Evolutionary conservation across 2,329 filamentous ascomycete species (phyloP).

Genomic region (Seiridium cupressi): DNA sequence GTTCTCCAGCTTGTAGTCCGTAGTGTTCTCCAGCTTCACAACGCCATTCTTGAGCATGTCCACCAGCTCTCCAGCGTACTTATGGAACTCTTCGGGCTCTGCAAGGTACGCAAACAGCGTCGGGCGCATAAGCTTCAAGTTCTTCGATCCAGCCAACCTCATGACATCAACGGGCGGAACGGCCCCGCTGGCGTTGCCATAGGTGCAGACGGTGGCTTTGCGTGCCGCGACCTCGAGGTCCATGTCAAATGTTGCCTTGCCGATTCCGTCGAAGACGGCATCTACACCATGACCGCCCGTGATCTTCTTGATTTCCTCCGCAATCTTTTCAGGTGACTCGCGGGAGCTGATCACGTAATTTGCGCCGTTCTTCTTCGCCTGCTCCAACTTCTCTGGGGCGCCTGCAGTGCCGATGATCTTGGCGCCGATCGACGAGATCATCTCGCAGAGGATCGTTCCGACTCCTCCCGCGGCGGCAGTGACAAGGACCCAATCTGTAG

Average conservation of each 20-base stretch:
- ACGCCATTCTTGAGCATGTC: constrained; percentile 61
- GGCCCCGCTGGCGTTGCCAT: constrained; percentile 77
- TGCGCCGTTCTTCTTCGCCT: constrained; percentile 70
- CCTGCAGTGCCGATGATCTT: constrained; percentile 78
- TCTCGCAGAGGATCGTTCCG: constrained; percentile 71
- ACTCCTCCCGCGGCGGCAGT: constrained; percentile 86
- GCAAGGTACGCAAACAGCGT: constrained; percentile 69
- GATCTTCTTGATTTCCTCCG: constrained; percentile 61
- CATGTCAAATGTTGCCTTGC: constrained; percentile 79
- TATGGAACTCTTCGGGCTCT: constrained; percentile 68
- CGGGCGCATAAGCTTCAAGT: constrained; percentile 74
- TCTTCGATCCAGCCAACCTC: constrained; percentile 60
- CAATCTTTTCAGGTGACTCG: constrained; percentile 59
- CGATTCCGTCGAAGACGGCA: constrained; percentile 84
- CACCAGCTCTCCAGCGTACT: constrained; percentile 71
- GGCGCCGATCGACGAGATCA: constrained; percentile 71
- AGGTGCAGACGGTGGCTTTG: constrained; percentile 76
- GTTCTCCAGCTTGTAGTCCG: constrained; percentile 74
- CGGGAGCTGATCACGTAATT: constrained; percentile 62
- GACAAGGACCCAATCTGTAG: constrained; percentile 78
- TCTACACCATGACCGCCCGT: constrained; percentile 71
- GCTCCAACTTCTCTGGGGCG: constrained; percentile 66
- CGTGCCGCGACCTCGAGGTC: constrained; percentile 71
- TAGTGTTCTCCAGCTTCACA: constrained; percentile 64
- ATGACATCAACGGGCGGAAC: constrained; percentile 64